Percentiles rank a stretch among this genome's conserved stretches.
Conservation (phyloP, 2,329 filamentous ascomycete species). For the Pseudocercospora vitis region DNA sequence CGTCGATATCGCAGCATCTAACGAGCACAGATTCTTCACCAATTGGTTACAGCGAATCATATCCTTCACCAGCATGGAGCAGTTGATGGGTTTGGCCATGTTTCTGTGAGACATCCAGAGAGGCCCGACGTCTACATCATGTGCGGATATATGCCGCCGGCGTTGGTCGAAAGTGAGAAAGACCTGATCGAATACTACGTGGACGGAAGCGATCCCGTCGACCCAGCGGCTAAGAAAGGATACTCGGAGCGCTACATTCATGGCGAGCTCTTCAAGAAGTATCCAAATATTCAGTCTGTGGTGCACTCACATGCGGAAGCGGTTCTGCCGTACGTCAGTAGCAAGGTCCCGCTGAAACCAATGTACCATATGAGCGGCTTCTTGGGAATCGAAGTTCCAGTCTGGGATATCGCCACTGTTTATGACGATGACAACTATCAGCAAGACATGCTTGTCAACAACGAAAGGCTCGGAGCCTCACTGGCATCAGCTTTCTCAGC, state of each 20-base stretch:
- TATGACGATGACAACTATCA: conserved; percentile 24
- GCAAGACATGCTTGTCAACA: conserved; percentile 31
- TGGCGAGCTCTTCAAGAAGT: conserved; percentile 49
- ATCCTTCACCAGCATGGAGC: conserved; percentile 55
- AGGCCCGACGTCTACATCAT: conserved; percentile 52
- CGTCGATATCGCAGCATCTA: too few species aligned
- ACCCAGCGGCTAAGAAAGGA: conserved; percentile 42
- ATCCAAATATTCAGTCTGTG: conserved; percentile 42
- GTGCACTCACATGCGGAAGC: conserved; percentile 49
- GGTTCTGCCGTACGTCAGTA: conserved; percentile 46
- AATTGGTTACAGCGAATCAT: conserved; percentile 50
- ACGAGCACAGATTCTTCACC: conserved; percentile 14
- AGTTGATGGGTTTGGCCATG: conserved; percentile 57
- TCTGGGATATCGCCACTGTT: conserved; percentile 27
- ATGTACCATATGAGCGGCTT: conserved; percentile 49
- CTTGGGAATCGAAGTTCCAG: conserved; percentile 35
- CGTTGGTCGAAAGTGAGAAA: conserved; percentile 44
- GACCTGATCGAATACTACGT: conserved; percentile 53
- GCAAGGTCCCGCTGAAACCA: conserved; percentile 42
- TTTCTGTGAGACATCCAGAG: conserved; percentile 53
- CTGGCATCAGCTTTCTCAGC: conserved; percentile 26
- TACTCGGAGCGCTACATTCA: conserved; percentile 51
- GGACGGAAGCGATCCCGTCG: conserved; percentile 44
- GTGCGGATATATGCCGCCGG: conserved; percentile 50
- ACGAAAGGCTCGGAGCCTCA: conserved; percentile 22